Percentiles rank a stretch among this genome's conserved stretches.
phyloP scores from a whole-genome alignment of 176 grass and related monocot genomes.

The Lolium multiflorum region DNA sequence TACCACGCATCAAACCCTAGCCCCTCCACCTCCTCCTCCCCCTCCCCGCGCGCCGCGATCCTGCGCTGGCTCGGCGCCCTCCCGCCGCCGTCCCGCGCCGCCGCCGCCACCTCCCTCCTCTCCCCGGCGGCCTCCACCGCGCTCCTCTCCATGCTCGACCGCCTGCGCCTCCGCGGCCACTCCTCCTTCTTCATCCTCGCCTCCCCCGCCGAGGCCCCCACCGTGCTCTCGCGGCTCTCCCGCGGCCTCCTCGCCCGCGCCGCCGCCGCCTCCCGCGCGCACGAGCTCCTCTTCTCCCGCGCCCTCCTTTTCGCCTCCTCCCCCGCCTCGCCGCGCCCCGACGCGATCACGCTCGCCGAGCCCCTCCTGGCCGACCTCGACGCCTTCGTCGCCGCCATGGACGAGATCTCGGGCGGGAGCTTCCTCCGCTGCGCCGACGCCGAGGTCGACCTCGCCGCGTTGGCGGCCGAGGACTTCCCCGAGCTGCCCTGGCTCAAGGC shows the following conservation, averaged over 20 bases:
- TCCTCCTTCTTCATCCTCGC: slow-evolving; percentile 88
- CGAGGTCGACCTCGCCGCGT: slow-evolving; percentile 45
- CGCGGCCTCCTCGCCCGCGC: slow-evolving; percentile 75
- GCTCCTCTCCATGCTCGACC: slow-evolving; percentile 70
- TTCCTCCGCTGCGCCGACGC: slow-evolving; percentile 64
- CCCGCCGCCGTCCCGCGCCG: slow-evolving; percentile 50
- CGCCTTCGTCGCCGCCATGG: slow-evolving; percentile 80
- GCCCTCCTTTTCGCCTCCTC: slow-evolving; percentile 69
- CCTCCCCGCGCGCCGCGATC: slow-evolving; percentile 67
- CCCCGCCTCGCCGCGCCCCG: slow-evolving; percentile 35
- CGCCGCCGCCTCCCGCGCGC: slow-evolving; percentile 48
- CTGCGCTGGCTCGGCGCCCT: slow-evolving; percentile 90
- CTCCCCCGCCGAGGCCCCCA: slow-evolving; percentile 43
- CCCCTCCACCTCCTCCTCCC: background rate
- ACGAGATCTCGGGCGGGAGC: slow-evolving; percentile 70
- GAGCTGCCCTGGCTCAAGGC: slow-evolving; percentile 87
- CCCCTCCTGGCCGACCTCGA: slow-evolving; percentile 67
- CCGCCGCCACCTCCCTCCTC: slow-evolving; percentile 59
- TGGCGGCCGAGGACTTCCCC: slow-evolving; percentile 56
- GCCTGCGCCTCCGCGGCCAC: slow-evolving; percentile 74
- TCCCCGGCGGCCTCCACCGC: slow-evolving; percentile 44
- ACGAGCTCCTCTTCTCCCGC: slow-evolving; percentile 44
- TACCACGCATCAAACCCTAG: slow-evolving; percentile 69
- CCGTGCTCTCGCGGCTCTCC: slow-evolving; percentile 82
- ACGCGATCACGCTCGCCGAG: slow-evolving; percentile 75